Base-by-base conservation (phyloP, 371 early-diverging fungal species). In the Zychaea mexicana region DNA sequence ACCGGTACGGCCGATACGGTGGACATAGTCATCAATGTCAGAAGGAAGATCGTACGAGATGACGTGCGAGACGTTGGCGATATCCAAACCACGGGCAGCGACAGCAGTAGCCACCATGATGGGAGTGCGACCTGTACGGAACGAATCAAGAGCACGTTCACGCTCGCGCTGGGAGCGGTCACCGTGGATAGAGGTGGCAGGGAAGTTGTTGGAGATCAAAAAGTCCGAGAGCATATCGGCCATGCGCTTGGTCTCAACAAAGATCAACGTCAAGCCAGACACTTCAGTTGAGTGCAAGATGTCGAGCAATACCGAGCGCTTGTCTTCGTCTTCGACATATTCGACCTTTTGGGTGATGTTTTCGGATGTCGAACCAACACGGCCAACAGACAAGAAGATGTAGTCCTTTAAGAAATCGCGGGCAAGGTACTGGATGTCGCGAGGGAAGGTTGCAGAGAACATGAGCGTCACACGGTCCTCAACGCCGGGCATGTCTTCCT, bases 101-200 rank as follows among this genome's bases (percentile, higher is more conserved):
- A 99, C 98, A 64, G 99, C 99, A 26, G 99, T 99, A 28, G 99
- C 99, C 9, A 99, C 98, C 84, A 99, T 86, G 70, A 99, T 88
- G 10, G 97, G 95, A 22, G 94, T 91, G 52, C 92, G 89, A 26
- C 94, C 97, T 19, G 89, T 82, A 69, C 93, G 91, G 93, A 99
- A 99, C 46, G 84, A 85, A 52, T 88, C 88, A 15, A 99, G 81
- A 26, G 97, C 98, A 57, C 87, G 86, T 79, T 99, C 99, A 76
- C 99, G 96, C 76, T 98, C 97, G 39, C 92, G 86, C 79, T 99
- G 98, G 28, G 94, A 92, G 64, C 97, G 91, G 74, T 97, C 98
- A 66, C 99, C 99, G 77, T 98, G 98, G 71, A 98, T 98, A 39
- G 97, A 86, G 8, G 98, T 95, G 32, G 98, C 95, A 32, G 94